phyloP scores from a whole-genome alignment of 352 stramenopile genomes.

The Phytophthora citrophthora region DNA sequence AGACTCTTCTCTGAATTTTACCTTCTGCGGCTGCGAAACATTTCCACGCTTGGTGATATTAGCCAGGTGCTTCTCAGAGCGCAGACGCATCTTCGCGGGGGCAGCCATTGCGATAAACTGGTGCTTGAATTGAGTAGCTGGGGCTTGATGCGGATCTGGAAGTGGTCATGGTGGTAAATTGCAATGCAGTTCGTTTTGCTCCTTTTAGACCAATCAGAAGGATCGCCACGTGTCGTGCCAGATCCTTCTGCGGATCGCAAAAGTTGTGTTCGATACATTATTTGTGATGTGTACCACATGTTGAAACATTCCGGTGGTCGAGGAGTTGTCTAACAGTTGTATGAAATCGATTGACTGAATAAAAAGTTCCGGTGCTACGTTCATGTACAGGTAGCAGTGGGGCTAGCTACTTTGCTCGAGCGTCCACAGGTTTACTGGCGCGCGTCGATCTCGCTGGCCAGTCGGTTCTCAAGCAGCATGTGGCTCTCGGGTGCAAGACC shows the following conservation, averaged over 20 bases:
- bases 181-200: slow-evolving; percentile 1
- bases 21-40: slow-evolving; percentile 82
- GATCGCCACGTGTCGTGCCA: slow-evolving; percentile 17
- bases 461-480: slow-evolving; percentile 98
- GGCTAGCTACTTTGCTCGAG: slow-evolving; percentile 6
- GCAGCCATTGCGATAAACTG: slow-evolving; percentile 38
- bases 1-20: slow-evolving; percentile 23
- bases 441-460: slow-evolving; percentile 81
- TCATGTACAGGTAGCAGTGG: slow-evolving; percentile 10
- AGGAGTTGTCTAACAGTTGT: slow-evolving; percentile 1
- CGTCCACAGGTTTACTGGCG: slow-evolving; percentile 45
- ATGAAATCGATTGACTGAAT: slow-evolving; percentile 23
- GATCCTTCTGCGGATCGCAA: slow-evolving; percentile 9
- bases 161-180: slow-evolving; percentile 16
- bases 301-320: slow-evolving; percentile 11
- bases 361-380: slow-evolving; percentile 7
- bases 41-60: slow-evolving; percentile 90
- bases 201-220: slow-evolving; percentile 16
- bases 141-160: slow-evolving; percentile 27
- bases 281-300: slow-evolving; percentile 13
- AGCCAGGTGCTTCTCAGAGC: slow-evolving; percentile 85
- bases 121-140: background rate
- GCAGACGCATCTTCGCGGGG: slow-evolving; percentile 85
- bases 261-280: slow-evolving; percentile 1
- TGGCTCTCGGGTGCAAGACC: slow-evolving; percentile 97